Base-by-base conservation (phyloP, 805 yeast species). In the Candida sphagnicola region DNA sequence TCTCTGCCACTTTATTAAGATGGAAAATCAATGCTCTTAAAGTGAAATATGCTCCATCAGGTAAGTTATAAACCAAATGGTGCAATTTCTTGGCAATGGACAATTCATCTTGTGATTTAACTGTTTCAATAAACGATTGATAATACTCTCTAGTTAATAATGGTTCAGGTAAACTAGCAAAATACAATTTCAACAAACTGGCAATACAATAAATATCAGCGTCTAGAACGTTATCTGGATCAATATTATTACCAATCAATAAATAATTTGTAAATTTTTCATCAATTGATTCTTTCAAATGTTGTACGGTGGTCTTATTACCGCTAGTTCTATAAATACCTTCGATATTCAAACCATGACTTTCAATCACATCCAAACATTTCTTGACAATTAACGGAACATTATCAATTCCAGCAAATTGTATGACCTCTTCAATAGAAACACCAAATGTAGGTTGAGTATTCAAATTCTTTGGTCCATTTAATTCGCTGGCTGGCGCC, bases 11-110 rank as follows among this genome's bases (percentile, higher is more conserved):
- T 40, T 82, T 76, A 45, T 82, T 80, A 44, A 93, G 75, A 59
- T 93, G 99, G 72, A 91, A 87, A 2, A 90, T 67, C 47, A 93
- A 65, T 25, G 87, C 79, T 47, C 97, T 70, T 49, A 93, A 70
- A 0, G 98, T 90, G 71, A 95, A 90, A 59, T 93, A 93, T 41
- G 91, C 88, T 1, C 95, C 93, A 62, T 93, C 99, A 0, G 97
- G 96, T 39, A 93, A 72, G 48, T 85, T 85, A 65, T 84, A 93
- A 33, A 93, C 86, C 42, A 87, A 75, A 32, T 88, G 86, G 60
- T 93, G 99, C 50, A 93, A 71, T 53, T 88, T 91, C 42, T 85
- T 78, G 36, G 72, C 72, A 29, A 88, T 80, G 34, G 51, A 64
- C 8, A 60, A 53, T 44, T 65, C 72, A 47, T 68, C 71, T 28